Conservation (phyloP, 129 eudicot genomes). For the Chrysanthemum lavandulifolium region DNA sequence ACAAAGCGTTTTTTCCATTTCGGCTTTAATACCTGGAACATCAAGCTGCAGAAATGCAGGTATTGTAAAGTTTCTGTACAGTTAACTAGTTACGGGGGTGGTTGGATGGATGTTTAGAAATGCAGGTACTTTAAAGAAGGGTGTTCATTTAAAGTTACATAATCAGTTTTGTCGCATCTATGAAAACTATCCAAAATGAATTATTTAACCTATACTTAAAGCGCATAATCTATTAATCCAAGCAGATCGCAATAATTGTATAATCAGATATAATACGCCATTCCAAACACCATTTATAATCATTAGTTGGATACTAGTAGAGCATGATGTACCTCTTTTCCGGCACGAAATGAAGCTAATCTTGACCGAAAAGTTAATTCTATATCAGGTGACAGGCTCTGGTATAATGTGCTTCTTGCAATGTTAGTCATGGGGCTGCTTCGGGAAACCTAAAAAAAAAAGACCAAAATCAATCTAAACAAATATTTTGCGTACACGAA, state of each 20-base stretch:
- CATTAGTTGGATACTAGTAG: not conserved
- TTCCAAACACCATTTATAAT: slow-evolving; percentile 1
- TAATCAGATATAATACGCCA: not conserved
- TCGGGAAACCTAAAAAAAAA: slow-evolving; percentile 60
- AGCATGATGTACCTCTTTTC: slow-evolving; percentile 56
- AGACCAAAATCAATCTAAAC: not conserved
- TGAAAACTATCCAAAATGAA: not conserved
- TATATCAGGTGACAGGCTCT: slow-evolving; percentile 74
- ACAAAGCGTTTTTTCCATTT: slow-evolving; percentile 78
- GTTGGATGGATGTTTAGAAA: not conserved
- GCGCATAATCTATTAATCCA: not conserved
- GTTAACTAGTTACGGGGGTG: not conserved
- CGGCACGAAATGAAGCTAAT: slow-evolving; percentile 53
- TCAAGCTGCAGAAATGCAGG: slow-evolving; percentile 47
- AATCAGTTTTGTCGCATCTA: not conserved
- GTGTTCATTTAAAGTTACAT: not conserved
- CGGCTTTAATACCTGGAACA: slow-evolving; percentile 59
- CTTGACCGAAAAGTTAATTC: slow-evolving; percentile 62
- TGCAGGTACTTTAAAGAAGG: not conserved
- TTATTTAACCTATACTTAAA: not conserved
- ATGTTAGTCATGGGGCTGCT: slow-evolving; percentile 49
- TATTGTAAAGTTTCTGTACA: not conserved
- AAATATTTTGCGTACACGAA: slow-evolving; percentile 12
- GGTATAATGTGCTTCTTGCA: slow-evolving; percentile 67
- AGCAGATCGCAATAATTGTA: not conserved